Evolutionary conservation across 257 asterid species (phyloP), one percentile per base, ranked within the genome.

Genomic region (Fraxinus cuspidata): DNA sequence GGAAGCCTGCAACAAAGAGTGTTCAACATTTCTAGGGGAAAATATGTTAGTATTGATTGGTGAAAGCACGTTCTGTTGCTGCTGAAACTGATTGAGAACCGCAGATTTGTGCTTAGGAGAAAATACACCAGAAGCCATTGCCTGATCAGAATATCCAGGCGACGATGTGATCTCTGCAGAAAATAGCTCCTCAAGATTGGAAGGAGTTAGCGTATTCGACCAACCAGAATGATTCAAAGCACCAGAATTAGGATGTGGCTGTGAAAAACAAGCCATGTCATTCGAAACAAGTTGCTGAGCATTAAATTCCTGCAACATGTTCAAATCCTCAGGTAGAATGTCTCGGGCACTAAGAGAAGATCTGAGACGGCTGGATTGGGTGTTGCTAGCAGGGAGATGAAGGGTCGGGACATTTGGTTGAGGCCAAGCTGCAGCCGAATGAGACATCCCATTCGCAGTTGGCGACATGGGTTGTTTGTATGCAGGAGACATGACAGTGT

Each of bases 171-270:
- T 81, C 88, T 91, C 99, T 0, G 96, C 86, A 67, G 94, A 85
- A 87, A 95, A 95, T 68, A 91, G 88, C 71, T 95, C 99, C 27
- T 95, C 98, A 18, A 95, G 96, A 74, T 91, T 95, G n/a, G 99
- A 92, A 77, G 98, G 97, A 63, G 94, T 88, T 25, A 92, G 88
- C 18, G 89, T 78, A 77, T 92, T 90, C 0, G 92, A 84, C 72
- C 92, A 86, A 56, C 86, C 86, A 74, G 94, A 78, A 66, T 84
- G 86, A 51, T 74, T 84, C 89, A 91, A 51, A 83, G 90, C 71
- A 16, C 83, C 77, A 51, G 94, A 83, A 87, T 80, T 88, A 79
- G 88, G 86, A 27, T 81, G 90, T 8, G 88, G 31, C 81, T 84
- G 97, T 5, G 93, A 84, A 72, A 85, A 86, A 78, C 90, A 84